Evolutionary conservation across 2,329 filamentous ascomycete species (phyloP).

Genomic region (Beauveria caledonica): DNA sequence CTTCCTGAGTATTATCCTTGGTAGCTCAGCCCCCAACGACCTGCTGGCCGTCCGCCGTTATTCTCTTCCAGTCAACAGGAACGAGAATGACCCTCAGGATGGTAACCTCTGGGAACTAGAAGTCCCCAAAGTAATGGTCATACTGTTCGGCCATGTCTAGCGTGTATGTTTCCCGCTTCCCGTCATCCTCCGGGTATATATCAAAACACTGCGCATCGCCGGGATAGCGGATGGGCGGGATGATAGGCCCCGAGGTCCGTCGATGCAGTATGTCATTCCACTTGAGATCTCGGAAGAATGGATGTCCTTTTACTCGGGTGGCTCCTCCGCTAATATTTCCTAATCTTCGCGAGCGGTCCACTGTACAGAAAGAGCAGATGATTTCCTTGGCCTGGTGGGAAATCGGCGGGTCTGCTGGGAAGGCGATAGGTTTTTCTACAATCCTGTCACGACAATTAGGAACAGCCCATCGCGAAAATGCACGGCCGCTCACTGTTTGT

Average conservation of each 20-base stretch:
- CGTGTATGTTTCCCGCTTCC: slow-evolving; percentile 56
- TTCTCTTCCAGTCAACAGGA: not conserved
- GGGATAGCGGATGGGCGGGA: slow-evolving; percentile 63
- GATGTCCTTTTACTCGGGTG: slow-evolving; percentile 61
- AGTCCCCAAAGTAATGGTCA: slow-evolving; percentile 63
- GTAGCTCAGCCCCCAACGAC: not conserved
- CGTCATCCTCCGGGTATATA: slow-evolving; percentile 70
- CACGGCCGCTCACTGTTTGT: slow-evolving; percentile 54
- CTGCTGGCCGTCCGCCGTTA: not conserved
- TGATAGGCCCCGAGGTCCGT: slow-evolving; percentile 59
- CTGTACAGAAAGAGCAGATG: slow-evolving; percentile 67
- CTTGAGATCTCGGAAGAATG: slow-evolving; percentile 65
- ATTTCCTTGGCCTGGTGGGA: slow-evolving; percentile 64
- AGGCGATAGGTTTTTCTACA: slow-evolving; percentile 67
- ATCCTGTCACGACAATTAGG: slow-evolving; percentile 44
- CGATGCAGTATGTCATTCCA: slow-evolving; percentile 66
- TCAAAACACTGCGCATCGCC: slow-evolving; percentile 79
- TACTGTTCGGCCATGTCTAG: slow-evolving; percentile 61
- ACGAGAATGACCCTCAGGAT: not conserved
- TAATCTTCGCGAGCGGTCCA: slow-evolving; percentile 68
- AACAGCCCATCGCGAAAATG: not conserved
- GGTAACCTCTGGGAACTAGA: slow-evolving; percentile 33
- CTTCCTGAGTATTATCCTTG: not conserved
- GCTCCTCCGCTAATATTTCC: slow-evolving; percentile 74
- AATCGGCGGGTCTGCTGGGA: slow-evolving; percentile 58